These are phyloP conservation scores for Bruguiera gymnorhiza DNA, from an alignment of 345 rosid species.

Conservation along the genomic window DNA sequence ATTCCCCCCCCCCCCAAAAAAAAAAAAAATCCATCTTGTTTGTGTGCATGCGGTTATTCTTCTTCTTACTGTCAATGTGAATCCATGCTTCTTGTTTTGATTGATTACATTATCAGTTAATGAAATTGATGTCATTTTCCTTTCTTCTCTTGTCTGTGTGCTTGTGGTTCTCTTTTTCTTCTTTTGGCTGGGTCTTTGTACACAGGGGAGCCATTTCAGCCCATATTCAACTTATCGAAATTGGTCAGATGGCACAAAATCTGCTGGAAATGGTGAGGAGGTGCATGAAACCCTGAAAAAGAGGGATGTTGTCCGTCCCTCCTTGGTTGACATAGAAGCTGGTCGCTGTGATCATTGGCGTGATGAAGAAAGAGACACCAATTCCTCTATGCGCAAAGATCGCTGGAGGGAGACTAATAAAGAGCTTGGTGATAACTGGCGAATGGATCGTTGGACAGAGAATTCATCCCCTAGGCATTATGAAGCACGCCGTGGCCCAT, in stretches of 20 bases:
- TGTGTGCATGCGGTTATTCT: no score
- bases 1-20: no score
- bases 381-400: constrained; percentile 58
- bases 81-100: no score
- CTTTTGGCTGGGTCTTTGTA: neutral
- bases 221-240: constrained; percentile 38
- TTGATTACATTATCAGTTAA: no score
- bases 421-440: constrained; percentile 65
- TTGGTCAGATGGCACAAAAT: constrained; percentile 41
- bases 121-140: neutral
- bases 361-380: constrained; percentile 92
- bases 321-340: constrained; percentile 71
- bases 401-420: constrained; percentile 84
- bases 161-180: neutral
- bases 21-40: no score
- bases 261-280: constrained; percentile 58
- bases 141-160: neutral
- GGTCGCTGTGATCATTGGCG: constrained; percentile 88
- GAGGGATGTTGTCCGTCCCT: constrained; percentile 80
- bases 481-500: constrained; percentile 71
- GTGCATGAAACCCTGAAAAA: constrained; percentile 58
- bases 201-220: constrained; percentile 54
- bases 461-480: constrained; percentile 52
- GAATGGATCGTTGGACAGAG: constrained; percentile 72
- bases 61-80: no score